Percentiles rank a stretch among this genome's conserved stretches.
Evolutionary conservation across 768 basidiomycete species (phyloP).

Genomic region (Sporobolomyces roseus): DNA sequence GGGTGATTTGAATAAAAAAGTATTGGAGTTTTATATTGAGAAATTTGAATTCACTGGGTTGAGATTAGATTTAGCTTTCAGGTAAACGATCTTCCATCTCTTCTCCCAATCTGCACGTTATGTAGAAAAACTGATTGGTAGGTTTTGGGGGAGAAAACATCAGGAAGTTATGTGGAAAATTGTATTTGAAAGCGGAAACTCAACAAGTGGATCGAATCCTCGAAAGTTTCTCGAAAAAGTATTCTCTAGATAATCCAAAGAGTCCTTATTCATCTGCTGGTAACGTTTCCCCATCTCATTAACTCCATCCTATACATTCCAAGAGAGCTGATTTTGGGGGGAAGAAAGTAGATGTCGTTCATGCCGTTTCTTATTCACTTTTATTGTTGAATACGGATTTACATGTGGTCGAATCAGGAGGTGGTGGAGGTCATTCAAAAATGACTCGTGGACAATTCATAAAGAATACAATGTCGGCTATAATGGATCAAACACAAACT

Average conservation of each 20-base stretch:
- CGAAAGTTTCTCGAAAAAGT: conserved; percentile 81
- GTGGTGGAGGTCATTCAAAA: conserved; percentile 60
- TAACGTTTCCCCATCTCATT: conserved; percentile 51
- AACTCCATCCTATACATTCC: background rate
- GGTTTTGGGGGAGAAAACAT: no score
- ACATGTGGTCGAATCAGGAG: no score
- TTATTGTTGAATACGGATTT: conserved; percentile 94
- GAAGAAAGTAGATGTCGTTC: conserved; percentile 69
- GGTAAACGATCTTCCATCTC: conserved; percentile 53
- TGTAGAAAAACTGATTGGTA: background rate
- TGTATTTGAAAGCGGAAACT: conserved; percentile 91
- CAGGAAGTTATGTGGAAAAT: conserved; percentile 82
- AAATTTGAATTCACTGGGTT: conserved; percentile 81
- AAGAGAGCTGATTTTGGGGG: conserved; percentile 4
- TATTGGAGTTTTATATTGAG: conserved; percentile 75
- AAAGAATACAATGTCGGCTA: conserved; percentile 79
- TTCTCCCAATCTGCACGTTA: background rate
- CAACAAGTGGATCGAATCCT: conserved; percentile 97
- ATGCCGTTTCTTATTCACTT: conserved; percentile 87
- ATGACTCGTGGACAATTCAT: conserved; percentile 94
- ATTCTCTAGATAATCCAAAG: conserved; percentile 83
- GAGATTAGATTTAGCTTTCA: conserved; percentile 81
- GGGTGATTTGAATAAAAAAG: conserved; percentile 39
- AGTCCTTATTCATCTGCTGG: conserved; percentile 79
- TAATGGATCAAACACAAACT: conserved; percentile 58